Base-by-base conservation (phyloP, 1,284 basidiomycete species). In the Trichosporon sp. region DNA sequence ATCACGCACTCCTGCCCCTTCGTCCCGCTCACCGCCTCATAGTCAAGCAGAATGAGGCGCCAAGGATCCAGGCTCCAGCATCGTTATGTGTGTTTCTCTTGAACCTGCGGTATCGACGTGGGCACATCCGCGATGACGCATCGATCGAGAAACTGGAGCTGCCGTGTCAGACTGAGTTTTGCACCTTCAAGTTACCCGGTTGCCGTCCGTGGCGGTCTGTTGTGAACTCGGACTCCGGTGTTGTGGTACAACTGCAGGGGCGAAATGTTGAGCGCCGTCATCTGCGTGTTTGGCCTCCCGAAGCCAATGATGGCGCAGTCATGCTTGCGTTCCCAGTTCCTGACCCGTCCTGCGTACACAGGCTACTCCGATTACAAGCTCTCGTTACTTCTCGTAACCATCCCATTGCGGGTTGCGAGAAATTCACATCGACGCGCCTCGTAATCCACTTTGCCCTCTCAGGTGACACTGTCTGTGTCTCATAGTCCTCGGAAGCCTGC, bases 1-100 rank as follows among this genome's bases (percentile, higher is more conserved):
- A 26, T 26, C 51, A 54, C 51, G 51, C 51, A 54, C 51, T 54
- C 51, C 51, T 54, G 16, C 51, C 51, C 51, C 51, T 54, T 21
- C 51, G 51, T 26, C 51, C 21, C 21, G 51, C 8, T n/a, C 51
- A 54, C 51, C 14, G 21, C 51, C n/a, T 54, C 19, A 54, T 54
- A 26, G 51, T 46, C 43, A 46, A 14, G 43, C 16, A 46, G 43
- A 46, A n/a, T 4, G 43, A n/a, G 43, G 43, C n/a, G 43, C 43
- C 43, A 46, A 46, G 43, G 3, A 7, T 46, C 43, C 12, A 10
- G 11, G 11, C 38, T 40, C 11, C 38, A 10, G 11, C 38, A 6
- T 12, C 38, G 2, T 10, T 10, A 12, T 6, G 8, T 12, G 38
- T 40, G 8, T 4, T 19, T 48, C 46, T 19, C 16, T 54, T 21